Evolutionary conservation across 2,329 filamentous ascomycete genomes (phyloP).

Genomic region (Capronia americana): DNA sequence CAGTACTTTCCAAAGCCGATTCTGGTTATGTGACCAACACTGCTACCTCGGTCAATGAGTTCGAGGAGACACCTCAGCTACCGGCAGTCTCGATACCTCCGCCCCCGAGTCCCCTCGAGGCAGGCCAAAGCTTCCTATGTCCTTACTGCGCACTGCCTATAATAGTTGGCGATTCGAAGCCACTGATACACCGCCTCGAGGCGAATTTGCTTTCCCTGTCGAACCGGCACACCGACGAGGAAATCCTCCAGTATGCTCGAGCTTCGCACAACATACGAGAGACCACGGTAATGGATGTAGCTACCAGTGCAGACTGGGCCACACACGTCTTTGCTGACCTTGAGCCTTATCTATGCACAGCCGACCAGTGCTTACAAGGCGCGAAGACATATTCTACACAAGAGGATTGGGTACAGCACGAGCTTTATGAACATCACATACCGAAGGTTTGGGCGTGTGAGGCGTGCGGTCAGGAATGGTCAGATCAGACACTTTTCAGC

Average conservation of each 20-base stretch:
- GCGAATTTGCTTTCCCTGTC: background rate
- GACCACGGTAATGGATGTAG: background rate
- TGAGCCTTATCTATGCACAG: conserved; percentile 13
- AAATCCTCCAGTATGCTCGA: background rate
- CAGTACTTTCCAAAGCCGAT: background rate
- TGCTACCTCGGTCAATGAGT: background rate
- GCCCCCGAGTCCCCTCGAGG: background rate
- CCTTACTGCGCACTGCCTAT: conserved; percentile 1
- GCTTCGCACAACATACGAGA: background rate
- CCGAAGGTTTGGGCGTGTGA: conserved; percentile 1
- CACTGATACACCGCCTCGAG: background rate
- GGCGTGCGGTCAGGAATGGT: background rate
- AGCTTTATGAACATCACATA: background rate
- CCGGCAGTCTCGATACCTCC: background rate
- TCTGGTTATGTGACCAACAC: background rate
- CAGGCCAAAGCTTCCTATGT: background rate
- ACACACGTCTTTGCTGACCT: conserved; percentile 7
- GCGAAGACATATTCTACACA: conserved; percentile 8
- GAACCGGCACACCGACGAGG: background rate
- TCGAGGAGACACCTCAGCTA: background rate
- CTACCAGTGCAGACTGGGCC: background rate
- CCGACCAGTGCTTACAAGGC: background rate
- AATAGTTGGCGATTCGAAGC: background rate
- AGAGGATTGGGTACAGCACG: background rate
- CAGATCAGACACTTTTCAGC: background rate